Percentiles rank a stretch among this genome's conserved stretches.
phyloP scores from a whole-genome alignment of 2,329 filamentous ascomycete genomes.

The Alternaria sp. region DNA sequence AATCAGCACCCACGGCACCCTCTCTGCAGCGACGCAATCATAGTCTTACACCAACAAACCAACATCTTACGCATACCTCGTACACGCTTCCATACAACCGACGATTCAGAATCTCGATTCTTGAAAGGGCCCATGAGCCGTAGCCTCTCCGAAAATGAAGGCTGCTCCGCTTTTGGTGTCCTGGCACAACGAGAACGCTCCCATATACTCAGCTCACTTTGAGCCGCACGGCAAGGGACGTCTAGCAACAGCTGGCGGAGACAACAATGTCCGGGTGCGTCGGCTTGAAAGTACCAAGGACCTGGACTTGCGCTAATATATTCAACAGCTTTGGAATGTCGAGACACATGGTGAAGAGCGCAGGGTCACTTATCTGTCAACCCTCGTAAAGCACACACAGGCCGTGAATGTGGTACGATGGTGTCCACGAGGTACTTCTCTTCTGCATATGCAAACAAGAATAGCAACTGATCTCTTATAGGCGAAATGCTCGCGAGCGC shows the following conservation, averaged over 20 bases:
- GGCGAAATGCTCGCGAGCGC: constrained; percentile 94
- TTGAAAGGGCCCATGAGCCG: constrained; percentile 32
- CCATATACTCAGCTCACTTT: constrained; percentile 97
- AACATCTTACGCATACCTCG: constrained; percentile 8
- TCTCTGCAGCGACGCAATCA: constrained; percentile 21
- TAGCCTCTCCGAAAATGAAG: constrained; percentile 72
- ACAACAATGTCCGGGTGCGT: constrained; percentile 92
- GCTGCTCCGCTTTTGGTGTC: constrained; percentile 95
- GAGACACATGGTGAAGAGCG: constrained; percentile 85
- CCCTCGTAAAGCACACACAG: constrained; percentile 91
- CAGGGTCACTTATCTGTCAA: constrained; percentile 90
- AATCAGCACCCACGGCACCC: constrained; percentile 19
- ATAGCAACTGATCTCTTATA: constrained; percentile 52
- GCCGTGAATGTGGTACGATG: constrained; percentile 98
- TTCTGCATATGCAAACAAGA: constrained; percentile 12
- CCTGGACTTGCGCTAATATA: constrained; percentile 47
- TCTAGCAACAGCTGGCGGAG: constrained; percentile 91
- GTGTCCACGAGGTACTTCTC: constrained; percentile 81
- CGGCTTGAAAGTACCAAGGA: background rate
- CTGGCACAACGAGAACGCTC: constrained; percentile 97
- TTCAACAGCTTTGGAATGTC: constrained; percentile 83
- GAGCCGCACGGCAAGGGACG: constrained; percentile 91
- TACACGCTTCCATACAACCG: background rate
- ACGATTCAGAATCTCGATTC: background rate
- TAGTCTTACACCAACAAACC: constrained; percentile 17